Evolutionary conservation across 768 basidiomycete genomes (phyloP).

Genomic region (Candolleomyces eurysporus): DNA sequence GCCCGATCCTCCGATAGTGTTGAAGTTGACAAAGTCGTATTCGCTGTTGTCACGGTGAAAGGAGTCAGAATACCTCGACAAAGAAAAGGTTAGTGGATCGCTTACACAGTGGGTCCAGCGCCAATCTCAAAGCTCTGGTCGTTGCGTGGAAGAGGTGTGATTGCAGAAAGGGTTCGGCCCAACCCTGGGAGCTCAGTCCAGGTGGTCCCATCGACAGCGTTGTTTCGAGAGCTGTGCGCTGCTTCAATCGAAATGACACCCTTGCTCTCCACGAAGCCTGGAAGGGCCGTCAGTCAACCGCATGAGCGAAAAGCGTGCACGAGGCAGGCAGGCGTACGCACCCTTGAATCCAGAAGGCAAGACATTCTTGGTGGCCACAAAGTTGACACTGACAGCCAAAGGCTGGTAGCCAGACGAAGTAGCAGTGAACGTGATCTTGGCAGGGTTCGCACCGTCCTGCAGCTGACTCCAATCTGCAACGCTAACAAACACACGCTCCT

Average conservation of each 20-base stretch:
- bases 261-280: conserved; percentile 62
- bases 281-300: not conserved
- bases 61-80: not conserved
- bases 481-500: conserved; percentile 51
- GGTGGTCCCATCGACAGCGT: conserved; percentile 45
- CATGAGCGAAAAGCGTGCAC: not conserved
- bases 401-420: conserved; percentile 38
- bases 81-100: not conserved
- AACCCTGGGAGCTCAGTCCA: conserved; percentile 63
- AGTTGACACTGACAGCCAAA: conserved; percentile 27
- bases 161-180: conserved; percentile 57
- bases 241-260: conserved; percentile 69
- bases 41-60: conserved; percentile 32
- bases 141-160: conserved; percentile 56
- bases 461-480: conserved; percentile 58
- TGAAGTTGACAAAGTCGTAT: conserved; percentile 67
- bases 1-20: conserved; percentile 37
- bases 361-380: conserved; percentile 36
- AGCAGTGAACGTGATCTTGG: conserved; percentile 46
- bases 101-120: conserved; percentile 59
- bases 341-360: conserved; percentile 49
- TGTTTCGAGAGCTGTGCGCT: conserved; percentile 51
- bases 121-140: conserved; percentile 60
- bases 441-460: conserved; percentile 31
- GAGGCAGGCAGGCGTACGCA: conserved; percentile 16